Evolutionary conservation across 2,329 filamentous ascomycete species (phyloP), one percentile per base, ranked within the genome.

Genomic region (Colletotrichum zoysiae): DNA sequence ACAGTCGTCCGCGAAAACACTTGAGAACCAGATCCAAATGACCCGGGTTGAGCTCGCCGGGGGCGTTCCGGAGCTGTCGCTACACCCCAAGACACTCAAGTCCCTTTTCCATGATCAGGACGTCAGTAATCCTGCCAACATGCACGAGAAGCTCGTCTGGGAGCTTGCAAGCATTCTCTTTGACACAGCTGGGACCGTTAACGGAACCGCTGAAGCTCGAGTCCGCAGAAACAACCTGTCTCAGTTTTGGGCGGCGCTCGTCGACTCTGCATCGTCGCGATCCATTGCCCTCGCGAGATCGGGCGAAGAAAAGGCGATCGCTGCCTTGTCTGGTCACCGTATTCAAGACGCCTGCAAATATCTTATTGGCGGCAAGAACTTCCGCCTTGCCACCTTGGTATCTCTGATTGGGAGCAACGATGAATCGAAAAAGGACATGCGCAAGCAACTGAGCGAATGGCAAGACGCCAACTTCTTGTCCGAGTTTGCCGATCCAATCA

Each of bases 81-180:
- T 91, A 1, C 81, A 81, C 72, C 74, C 78, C 2, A 70, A 75
- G 0, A 81, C 76, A 11, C 76, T 85, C 14, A 80, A 78, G 75
- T 78, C 81, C 50, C 73, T 84, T 23, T 86, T 83, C 74, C 84
- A 82, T 71, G 80, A 80, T 51, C 82, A 82, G 57, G 82, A 82
- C 50, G 77, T 80, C 75, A 82, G 79, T 26, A 81, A 84, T 74
- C 82, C 84, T 20, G 85, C 85, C 30, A 85, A 81, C 65, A 81
- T 84, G 26, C 89, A 94, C 69, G 94, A 97, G 81, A 89, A 90
- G 77, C 86, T 90, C 18, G 90, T 96, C 1, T 99, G 97, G 96
- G 89, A 94, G 73, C 86, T 99, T 46, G 92, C 94, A 1, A 93
- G 93, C 69, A 91, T 98, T 48, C 87, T 99, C 4, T 99, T 97